phyloP scores from a whole-genome alignment of 2,329 filamentous ascomycete genomes.

The Mycosphaerelloides madeirae region DNA sequence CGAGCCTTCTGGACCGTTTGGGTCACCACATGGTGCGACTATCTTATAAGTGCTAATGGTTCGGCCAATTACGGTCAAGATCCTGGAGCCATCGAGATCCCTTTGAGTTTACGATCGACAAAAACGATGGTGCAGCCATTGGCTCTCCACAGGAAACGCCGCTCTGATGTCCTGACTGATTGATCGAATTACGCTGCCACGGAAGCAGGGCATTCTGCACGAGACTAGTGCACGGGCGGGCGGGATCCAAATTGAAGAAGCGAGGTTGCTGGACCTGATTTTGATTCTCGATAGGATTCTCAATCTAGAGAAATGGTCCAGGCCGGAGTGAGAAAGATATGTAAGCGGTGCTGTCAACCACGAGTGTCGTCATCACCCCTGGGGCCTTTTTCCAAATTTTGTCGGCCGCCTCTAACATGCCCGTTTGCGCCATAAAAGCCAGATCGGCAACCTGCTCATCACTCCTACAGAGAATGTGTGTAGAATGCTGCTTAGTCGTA shows the following conservation, averaged over 20 bases:
- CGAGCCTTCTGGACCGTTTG: neutral
- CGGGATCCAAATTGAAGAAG: neutral
- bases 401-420: neutral
- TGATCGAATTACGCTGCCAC: neutral
- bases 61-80: neutral
- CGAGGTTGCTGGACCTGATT: neutral
- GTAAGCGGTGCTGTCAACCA: conserved; percentile 6
- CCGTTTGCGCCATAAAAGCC: conserved; percentile 1
- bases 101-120: neutral
- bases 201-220: neutral
- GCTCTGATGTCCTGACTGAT: neutral
- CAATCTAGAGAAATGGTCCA: conserved; percentile 3
- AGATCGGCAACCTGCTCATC: conserved; percentile 4
- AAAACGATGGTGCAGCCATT: neutral
- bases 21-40: neutral
- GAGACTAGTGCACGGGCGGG: neutral
- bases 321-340: conserved; percentile 1
- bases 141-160: neutral
- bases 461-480: neutral
- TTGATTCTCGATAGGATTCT: neutral
- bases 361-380: conserved; percentile 1
- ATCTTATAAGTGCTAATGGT: neutral
- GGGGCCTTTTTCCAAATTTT: neutral
- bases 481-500: too few species aligned
- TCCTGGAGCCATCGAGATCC: neutral